Evolutionary conservation across 306 rosid species (phyloP), one percentile per base, ranked within the genome.

Genomic region (Acacia acuminata): DNA sequence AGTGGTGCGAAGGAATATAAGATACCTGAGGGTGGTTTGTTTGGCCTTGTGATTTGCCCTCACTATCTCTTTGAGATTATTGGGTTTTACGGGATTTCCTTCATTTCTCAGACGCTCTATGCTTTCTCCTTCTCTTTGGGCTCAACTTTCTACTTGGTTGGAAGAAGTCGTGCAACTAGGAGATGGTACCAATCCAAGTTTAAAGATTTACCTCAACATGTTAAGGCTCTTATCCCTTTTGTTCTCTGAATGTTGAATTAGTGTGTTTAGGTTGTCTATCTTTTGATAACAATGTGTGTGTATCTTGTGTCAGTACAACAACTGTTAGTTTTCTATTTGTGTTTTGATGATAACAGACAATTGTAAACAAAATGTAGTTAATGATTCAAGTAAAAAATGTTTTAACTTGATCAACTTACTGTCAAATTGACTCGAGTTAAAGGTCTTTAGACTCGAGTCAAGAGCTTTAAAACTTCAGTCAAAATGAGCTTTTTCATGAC

Each of bases 21-120:
- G 88, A 90, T 95, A 83, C 97, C 98, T 12, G 88, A 83, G 50
- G 97, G 97, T 79, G 98, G 97, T 40, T 83, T 94, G 15, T 94
- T 94, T 88, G 91, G 60, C 19, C 16, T 88, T 22, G 92, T 89
- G 47, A 81, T 90, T 9, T 93, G 98, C 87, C 97, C 97, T 2
- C 97, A 94, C 65, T 94, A 91, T 83, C 91, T 94, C 12, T 94
- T 91, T 65, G 98, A 94, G 83, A 93, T 89, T 32, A 85, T 84
- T 11, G 87, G 4, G 36, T 94, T 84, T 64, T 27, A 85, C 25
- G 97, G 98, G 22, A 13, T 94, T 68, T 87, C 90, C 20, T 86
- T 86, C 47, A 89, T 94, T 50, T 87, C 97, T 51, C 98, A 93
- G 82, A 90, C 93, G 0, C 1, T 83, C 2, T 92, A 86, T 86